Evolutionary conservation across 306 rosid genomes (phyloP).

Genomic region (Arachis hypogaea): DNA sequence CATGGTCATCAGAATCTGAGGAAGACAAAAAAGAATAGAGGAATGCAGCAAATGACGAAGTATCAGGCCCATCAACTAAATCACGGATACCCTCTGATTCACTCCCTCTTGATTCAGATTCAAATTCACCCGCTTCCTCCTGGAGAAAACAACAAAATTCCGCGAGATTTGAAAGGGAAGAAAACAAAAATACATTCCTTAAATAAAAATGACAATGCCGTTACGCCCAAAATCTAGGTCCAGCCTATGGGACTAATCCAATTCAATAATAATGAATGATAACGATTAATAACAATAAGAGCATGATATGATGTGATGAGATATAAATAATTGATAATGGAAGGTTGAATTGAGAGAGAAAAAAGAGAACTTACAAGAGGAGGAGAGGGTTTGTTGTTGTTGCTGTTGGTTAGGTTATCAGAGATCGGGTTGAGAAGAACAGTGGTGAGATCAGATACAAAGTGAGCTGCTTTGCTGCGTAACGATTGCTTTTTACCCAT

Average conservation of each 20-base stretch:
- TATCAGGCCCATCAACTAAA: conserved; percentile 77
- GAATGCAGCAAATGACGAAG: conserved; percentile 88
- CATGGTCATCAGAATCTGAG: conserved; percentile 53
- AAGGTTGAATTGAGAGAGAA: background rate
- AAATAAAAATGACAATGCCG: background rate
- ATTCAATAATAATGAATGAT: background rate
- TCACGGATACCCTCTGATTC: conserved; percentile 44
- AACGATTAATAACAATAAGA: too few relatives aligned
- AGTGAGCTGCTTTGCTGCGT: conserved; percentile 76
- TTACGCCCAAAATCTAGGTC: background rate
- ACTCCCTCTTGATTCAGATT: conserved; percentile 41
- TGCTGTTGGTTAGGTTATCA: conserved; percentile 39
- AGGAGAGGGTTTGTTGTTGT: conserved; percentile 41
- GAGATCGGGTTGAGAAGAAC: conserved; percentile 89
- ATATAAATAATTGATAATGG: too few relatives aligned
- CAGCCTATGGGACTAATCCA: background rate
- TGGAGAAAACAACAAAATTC: conserved; percentile 38
- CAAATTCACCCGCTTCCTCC: conserved; percentile 49
- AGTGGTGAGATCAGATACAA: conserved; percentile 91
- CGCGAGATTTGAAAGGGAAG: background rate
- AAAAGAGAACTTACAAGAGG: conserved; percentile 52
- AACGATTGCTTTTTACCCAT: conserved; percentile 81
- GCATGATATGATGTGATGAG: background rate
- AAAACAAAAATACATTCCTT: background rate
- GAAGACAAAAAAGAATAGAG: conserved; percentile 73